Percentiles rank a stretch among this genome's conserved stretches.
phyloP scores from a whole-genome alignment of 148 eudicot species.

The Chenopodium suecicum region DNA sequence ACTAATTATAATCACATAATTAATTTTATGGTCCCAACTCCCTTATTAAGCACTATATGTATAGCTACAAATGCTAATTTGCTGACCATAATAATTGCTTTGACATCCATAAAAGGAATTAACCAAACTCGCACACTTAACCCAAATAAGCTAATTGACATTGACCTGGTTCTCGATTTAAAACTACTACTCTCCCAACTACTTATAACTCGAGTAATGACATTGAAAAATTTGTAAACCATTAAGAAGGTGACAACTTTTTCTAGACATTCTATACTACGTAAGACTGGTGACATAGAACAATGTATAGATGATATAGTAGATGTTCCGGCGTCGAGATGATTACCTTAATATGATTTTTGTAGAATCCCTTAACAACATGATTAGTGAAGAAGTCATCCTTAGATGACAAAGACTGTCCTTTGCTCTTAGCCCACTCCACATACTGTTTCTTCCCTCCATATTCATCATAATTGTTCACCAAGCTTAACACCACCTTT shows the following conservation, averaged over 20 bases:
- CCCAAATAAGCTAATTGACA: not conserved
- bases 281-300: too few species aligned
- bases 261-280: too few species aligned
- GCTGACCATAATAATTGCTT: not conserved
- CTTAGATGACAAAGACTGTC: slow-evolving; percentile 43
- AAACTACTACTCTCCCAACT: not conserved
- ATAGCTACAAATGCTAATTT: not conserved
- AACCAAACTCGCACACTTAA: not conserved
- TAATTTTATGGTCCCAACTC: not conserved
- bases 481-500: slow-evolving; percentile 51
- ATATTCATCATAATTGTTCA: slow-evolving; percentile 48
- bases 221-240: too few species aligned
- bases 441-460: slow-evolving; percentile 76
- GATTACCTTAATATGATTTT: slow-evolving; percentile 59
- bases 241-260: too few species aligned
- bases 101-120: not conserved
- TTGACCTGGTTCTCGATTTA: not conserved
- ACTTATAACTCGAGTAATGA: too few species aligned
- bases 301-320: not conserved
- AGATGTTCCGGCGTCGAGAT: not conserved
- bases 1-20: not conserved
- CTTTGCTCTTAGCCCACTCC: slow-evolving; percentile 62
- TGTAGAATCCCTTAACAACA: slow-evolving; percentile 53
- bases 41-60: not conserved
- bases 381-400: slow-evolving; percentile 69